Evolutionary conservation across 2,329 filamentous ascomycete genomes (phyloP).

Genomic region (Dothistroma septosporum): DNA sequence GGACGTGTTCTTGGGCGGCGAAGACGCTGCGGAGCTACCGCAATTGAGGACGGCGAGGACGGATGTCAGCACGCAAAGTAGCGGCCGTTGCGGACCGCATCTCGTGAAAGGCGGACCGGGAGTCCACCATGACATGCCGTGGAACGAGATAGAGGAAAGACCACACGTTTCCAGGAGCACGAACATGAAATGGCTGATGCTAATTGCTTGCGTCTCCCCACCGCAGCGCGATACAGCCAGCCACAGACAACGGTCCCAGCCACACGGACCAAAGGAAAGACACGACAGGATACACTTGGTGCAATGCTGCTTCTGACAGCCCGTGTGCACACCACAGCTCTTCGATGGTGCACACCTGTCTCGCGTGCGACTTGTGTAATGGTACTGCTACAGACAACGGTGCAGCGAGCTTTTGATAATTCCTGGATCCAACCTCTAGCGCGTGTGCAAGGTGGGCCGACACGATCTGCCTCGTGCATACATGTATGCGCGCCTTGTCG

Average conservation of each 20-base stretch:
- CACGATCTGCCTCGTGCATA: constrained; percentile 3
- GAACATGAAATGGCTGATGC: not conserved
- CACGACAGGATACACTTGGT: not conserved
- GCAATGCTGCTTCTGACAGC: not conserved
- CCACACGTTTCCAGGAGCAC: not conserved
- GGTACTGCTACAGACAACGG: too few species aligned
- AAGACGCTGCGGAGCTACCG: too few species aligned
- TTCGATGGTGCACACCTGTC: not conserved
- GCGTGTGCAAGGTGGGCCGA: not conserved
- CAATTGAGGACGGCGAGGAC: too few species aligned
- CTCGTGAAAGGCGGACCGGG: not conserved
- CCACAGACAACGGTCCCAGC: not conserved
- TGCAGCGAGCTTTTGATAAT: too few species aligned
- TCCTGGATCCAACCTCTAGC: not conserved
- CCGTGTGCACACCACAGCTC: not conserved
- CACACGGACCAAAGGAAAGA: not conserved
- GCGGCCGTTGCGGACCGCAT: not conserved
- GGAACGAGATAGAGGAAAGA: not conserved
- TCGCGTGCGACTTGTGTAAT: too few species aligned
- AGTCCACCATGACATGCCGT: not conserved
- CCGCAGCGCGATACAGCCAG: not conserved
- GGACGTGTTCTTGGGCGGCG: too few species aligned
- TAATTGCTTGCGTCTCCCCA: not conserved
- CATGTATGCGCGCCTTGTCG: not conserved
- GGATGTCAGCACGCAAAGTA: too few species aligned